phyloP scores from a whole-genome alignment of 805 yeast species.

The Allodekkera sacchari region DNA sequence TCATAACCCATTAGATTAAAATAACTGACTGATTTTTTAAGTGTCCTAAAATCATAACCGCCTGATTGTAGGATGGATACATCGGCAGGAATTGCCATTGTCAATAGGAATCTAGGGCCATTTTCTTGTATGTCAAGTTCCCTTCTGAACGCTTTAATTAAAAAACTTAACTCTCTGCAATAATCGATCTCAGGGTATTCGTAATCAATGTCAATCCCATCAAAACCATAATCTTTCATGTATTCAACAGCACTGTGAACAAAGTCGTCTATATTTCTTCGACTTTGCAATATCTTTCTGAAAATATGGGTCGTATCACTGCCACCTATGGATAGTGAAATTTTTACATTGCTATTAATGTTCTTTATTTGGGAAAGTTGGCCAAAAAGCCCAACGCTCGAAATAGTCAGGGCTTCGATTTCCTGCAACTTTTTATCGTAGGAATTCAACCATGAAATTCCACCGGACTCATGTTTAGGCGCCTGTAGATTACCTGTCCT shows the following conservation, averaged over 20 bases:
- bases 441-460: constrained; percentile 2
- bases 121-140: constrained; percentile 24
- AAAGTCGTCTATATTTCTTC: constrained; percentile 33
- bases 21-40: constrained; percentile 52
- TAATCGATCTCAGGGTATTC: constrained; percentile 86
- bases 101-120: constrained; percentile 35
- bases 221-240: constrained; percentile 55
- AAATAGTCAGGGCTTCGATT: neutral
- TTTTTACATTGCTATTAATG: constrained; percentile 33
- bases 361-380: constrained; percentile 22
- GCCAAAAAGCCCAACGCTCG: constrained; percentile 19
- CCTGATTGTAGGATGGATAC: constrained; percentile 30
- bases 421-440: constrained; percentile 1
- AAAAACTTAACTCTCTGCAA: constrained; percentile 33
- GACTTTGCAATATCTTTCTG: constrained; percentile 20
- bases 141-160: constrained; percentile 26
- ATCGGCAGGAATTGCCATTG: constrained; percentile 75
- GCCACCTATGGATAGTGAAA: constrained; percentile 81
- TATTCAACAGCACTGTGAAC: constrained; percentile 38
- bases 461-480: neutral
- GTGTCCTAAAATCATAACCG: constrained; percentile 36
- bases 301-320: constrained; percentile 41
- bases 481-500: neutral
- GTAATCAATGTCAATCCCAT: constrained; percentile 94
- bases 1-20: constrained; percentile 95